Percentiles rank a stretch among this genome's conserved stretches.
phyloP scores from a whole-genome alignment of 768 basidiomycete genomes.

The Leccinum olivaceopallidum region DNA sequence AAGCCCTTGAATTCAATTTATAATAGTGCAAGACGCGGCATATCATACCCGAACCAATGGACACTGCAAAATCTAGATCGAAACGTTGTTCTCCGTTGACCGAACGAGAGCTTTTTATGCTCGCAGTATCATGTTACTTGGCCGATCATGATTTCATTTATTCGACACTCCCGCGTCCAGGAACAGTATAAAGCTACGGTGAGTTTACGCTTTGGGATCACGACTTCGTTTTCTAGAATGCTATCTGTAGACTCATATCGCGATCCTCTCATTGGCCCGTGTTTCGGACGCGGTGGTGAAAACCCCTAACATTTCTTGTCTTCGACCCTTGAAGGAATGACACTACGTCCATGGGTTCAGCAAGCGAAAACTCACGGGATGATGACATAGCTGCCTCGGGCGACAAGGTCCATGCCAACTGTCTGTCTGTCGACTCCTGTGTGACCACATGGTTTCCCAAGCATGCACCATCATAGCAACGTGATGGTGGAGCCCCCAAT shows the following conservation, averaged over 20 bases:
- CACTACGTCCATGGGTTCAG: background rate
- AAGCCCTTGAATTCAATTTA: background rate
- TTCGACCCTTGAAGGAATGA: slow-evolving; percentile 6
- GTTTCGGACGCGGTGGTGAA: slow-evolving; percentile 15
- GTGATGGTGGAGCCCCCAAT: too few relatives aligned
- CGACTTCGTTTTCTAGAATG: slow-evolving; percentile 13
- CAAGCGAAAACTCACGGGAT: slow-evolving; percentile 1
- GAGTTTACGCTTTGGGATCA: slow-evolving; percentile 4
- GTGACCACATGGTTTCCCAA: slow-evolving; percentile 13
- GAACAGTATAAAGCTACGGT: slow-evolving; percentile 11
- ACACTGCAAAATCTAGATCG: too few relatives aligned
- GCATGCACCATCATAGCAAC: background rate
- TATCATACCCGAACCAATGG: background rate
- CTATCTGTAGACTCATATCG: slow-evolving; percentile 16
- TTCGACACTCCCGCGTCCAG: slow-evolving; percentile 9
- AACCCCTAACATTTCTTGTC: slow-evolving; percentile 6
- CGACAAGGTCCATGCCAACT: background rate
- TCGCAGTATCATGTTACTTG: too few relatives aligned
- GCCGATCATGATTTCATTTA: too few relatives aligned
- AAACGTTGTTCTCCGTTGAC: too few relatives aligned
- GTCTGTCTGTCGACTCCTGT: slow-evolving; percentile 11
- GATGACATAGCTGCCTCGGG: background rate
- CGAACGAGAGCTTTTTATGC: too few relatives aligned
- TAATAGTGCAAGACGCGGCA: background rate
- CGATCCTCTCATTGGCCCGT: slow-evolving; percentile 16